Conservation (phyloP, 1,284 basidiomycete species). For the Boletus holoroseus region DNA sequence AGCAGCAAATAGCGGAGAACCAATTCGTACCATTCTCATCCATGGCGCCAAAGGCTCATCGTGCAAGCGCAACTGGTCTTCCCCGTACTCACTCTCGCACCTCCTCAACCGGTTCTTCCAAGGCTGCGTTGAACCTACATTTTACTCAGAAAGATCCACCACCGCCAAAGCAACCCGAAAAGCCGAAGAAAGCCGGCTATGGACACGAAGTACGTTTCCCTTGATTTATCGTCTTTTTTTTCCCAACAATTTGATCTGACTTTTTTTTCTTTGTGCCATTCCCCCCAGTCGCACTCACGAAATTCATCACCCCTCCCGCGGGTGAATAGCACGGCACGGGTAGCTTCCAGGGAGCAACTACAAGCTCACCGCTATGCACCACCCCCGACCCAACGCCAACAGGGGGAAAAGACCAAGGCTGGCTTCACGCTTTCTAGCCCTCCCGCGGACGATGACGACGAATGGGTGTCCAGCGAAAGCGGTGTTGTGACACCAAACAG, state of each 20-base stretch:
- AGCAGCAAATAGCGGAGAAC: constrained; percentile 29
- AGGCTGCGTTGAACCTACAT: constrained; percentile 53
- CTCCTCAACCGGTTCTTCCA: constrained; percentile 51
- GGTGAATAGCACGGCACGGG: constrained; percentile 46
- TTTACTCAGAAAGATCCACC: constrained; percentile 59
- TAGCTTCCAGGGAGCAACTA: constrained; percentile 48
- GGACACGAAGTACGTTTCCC: constrained; percentile 41
- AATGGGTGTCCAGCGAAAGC: constrained; percentile 72
- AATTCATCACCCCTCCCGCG: constrained; percentile 39
- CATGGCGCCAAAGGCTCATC: constrained; percentile 49
- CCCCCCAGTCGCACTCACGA: constrained; percentile 32
- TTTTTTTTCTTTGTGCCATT: background rate
- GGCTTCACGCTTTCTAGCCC: constrained; percentile 57
- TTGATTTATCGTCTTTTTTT: constrained; percentile 12
- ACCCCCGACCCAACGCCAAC: constrained; percentile 33
- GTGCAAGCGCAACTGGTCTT: constrained; percentile 38
- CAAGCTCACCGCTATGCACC: constrained; percentile 35
- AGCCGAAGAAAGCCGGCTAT: constrained; percentile 44
- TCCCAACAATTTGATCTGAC: constrained; percentile 16
- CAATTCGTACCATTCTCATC: constrained; percentile 26
- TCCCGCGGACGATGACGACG: constrained; percentile 54
- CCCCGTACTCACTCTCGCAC: constrained; percentile 58
- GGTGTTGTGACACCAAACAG: constrained; percentile 61
- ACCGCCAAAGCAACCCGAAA: constrained; percentile 43
- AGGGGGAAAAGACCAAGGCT: constrained; percentile 41